Evolutionary conservation across 75 land plant genomes (phyloP), one percentile per base, ranked within the genome.

Genomic region (Pinus taeda): DNA sequence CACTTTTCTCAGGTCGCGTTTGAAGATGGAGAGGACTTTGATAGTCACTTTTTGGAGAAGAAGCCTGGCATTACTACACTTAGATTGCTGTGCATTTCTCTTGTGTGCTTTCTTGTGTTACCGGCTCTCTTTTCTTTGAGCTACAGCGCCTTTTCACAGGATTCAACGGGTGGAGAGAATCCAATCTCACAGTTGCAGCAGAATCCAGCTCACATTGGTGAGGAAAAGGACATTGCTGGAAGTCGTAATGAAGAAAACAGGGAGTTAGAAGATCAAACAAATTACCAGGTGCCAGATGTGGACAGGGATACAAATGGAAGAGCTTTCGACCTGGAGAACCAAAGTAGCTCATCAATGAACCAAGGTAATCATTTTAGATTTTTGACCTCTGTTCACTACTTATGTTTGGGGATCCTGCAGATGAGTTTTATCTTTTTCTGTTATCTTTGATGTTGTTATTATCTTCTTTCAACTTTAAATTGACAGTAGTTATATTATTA

Each of bases 41-140:
- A 24, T 4, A 55, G 1, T 55, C 57, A 49, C 22, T 15, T 55
- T 45, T 22, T 53, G 57, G 74, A 55, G 74, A 72, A 55, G 26
- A 72, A 72, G 30, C 0, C 6, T 18, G 30, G 15, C 29, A 55
- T 72, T 4, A 72, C 24, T 72, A 13, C 22, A 15, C 15, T 26
- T 26, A 72, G 57, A 72, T 72, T 11, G 57, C 42, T 72, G 26
- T 72, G 74, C 30, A 22, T 72, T 26, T 72, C 7, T 15, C 4
- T 72, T 22, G 74, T 72, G 22, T 49, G 57, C 11, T 55, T 72
- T 26, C 26, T 72, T 53, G 30, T 72, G 74, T 72, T 72, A 55
- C 74, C 29, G 4, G 30, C 30, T 21, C 57, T 72, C 12, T 5
- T 72, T 72, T 42, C 57, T 24, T 72, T 55, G 57, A 72, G 74